Evolutionary conservation across 176 grass and related monocot genomes (phyloP).

Genomic region (Oryza rufipogon): DNA sequence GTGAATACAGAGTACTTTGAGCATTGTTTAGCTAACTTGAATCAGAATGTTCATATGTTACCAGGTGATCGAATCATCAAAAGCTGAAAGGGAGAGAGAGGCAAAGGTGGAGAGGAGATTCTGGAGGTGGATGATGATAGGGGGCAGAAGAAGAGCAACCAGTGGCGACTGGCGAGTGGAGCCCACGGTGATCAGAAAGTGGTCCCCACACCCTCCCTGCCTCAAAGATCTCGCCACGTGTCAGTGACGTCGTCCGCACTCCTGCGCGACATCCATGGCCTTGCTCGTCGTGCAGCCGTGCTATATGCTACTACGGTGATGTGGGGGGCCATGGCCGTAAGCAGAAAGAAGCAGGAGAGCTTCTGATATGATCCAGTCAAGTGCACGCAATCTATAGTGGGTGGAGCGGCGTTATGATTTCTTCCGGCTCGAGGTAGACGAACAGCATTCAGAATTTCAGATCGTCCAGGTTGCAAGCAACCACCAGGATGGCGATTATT

Average conservation of each 20-base stretch:
- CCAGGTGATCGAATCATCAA: background rate
- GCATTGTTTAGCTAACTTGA: background rate
- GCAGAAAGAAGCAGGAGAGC: background rate
- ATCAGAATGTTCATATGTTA: background rate
- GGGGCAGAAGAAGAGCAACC: background rate
- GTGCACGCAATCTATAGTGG: background rate
- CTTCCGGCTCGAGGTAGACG: background rate
- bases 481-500: background rate
- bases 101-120: background rate
- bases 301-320: background rate
- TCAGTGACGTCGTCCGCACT: background rate
- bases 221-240: slow-evolving; percentile 13
- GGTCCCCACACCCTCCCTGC: background rate
- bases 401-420: background rate
- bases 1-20: too few relatives aligned
- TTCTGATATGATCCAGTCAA: background rate
- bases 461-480: slow-evolving; percentile 7
- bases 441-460: background rate
- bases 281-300: background rate
- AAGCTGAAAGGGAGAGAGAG: background rate
- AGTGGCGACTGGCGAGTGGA: background rate
- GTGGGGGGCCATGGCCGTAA: background rate
- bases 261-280: background rate
- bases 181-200: background rate
- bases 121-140: background rate